Evolutionary conservation across 306 rosid genomes (phyloP).

Genomic region (Glycyrrhiza uralensis): DNA sequence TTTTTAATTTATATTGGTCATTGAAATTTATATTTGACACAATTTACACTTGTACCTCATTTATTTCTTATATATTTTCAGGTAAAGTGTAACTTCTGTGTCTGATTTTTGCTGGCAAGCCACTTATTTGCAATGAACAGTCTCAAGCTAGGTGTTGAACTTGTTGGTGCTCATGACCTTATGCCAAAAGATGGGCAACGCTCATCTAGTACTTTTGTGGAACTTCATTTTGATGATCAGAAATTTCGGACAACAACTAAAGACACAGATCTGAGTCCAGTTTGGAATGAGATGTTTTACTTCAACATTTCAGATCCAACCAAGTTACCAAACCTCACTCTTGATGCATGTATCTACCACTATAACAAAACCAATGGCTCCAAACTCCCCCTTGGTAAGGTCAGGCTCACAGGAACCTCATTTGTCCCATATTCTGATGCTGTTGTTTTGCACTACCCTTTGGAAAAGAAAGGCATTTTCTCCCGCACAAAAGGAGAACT

Average conservation of each 20-base stretch:
- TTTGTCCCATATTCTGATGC: conserved; percentile 86
- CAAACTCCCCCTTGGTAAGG: conserved; percentile 60
- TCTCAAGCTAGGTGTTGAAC: conserved; percentile 80
- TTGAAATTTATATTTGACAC: neutral
- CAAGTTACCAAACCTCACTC: conserved; percentile 45
- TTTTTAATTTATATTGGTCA: neutral
- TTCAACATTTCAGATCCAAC: conserved; percentile 79
- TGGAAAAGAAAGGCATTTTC: conserved; percentile 58
- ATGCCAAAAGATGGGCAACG: conserved; percentile 79
- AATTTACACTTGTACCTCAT: neutral
- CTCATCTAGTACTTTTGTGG: conserved; percentile 63
- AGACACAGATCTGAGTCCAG: conserved; percentile 72
- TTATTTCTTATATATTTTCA: conserved; percentile 18
- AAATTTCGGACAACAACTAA: conserved; percentile 65
- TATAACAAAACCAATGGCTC: conserved; percentile 39
- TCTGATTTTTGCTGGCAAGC: conserved; percentile 4
- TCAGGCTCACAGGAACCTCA: conserved; percentile 72
- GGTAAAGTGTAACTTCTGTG: conserved; percentile 27
- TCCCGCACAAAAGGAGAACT: conserved; percentile 80
- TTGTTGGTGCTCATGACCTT: conserved; percentile 79
- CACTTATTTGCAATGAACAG: conserved; percentile 47
- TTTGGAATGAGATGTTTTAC: conserved; percentile 83
- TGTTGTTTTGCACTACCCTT: conserved; percentile 75
- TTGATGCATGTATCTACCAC: conserved; percentile 62
- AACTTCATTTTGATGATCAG: conserved; percentile 78